Percentiles rank a stretch among this genome's conserved stretches.
phyloP scores from a whole-genome alignment of 2,329 filamentous ascomycete genomes.

The Stagonosporopsis rhizophila region DNA sequence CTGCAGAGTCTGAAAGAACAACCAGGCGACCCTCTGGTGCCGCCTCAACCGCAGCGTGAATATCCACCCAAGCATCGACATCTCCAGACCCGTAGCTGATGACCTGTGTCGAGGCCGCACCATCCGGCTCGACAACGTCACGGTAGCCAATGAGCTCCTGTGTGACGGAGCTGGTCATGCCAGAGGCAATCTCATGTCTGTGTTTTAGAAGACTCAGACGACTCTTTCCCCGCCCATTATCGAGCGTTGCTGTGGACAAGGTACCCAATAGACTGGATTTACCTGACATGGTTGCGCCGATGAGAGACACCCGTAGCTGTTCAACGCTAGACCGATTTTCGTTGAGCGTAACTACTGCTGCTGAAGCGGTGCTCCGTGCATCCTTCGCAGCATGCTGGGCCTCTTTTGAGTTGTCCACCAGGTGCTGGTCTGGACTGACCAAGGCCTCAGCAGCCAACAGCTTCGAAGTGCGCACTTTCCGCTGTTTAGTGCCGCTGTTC shows the following conservation, averaged over 20 bases:
- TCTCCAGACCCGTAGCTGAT: slow-evolving; percentile 88
- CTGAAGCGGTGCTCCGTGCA: not conserved
- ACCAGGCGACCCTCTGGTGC: slow-evolving; percentile 77
- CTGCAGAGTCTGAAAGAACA: slow-evolving; percentile 90
- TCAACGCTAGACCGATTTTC: slow-evolving; percentile 46
- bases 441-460: slow-evolving; percentile 91
- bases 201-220: slow-evolving; percentile 89
- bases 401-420: slow-evolving; percentile 29
- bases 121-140: slow-evolving; percentile 34
- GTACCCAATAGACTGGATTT: slow-evolving; percentile 93
- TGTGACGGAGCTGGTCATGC: slow-evolving; percentile 91
- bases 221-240: slow-evolving; percentile 92
- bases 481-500: slow-evolving; percentile 42
- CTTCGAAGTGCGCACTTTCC: slow-evolving; percentile 50
- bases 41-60: slow-evolving; percentile 78
- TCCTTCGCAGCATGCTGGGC: slow-evolving; percentile 13
- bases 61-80: slow-evolving; percentile 92
- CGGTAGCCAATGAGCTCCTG: slow-evolving; percentile 90
- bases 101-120: slow-evolving; percentile 52
- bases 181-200: slow-evolving; percentile 89
- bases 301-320: slow-evolving; percentile 85
- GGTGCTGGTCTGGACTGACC: slow-evolving; percentile 68
- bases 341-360: not conserved
- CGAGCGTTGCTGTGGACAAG: slow-evolving; percentile 82
- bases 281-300: slow-evolving; percentile 86